A percentile compares a stretch with the other conserved stretches of the same genome.
phyloP scores from a whole-genome alignment of 805 yeast genomes.

The Allodekkera sacchari region DNA sequence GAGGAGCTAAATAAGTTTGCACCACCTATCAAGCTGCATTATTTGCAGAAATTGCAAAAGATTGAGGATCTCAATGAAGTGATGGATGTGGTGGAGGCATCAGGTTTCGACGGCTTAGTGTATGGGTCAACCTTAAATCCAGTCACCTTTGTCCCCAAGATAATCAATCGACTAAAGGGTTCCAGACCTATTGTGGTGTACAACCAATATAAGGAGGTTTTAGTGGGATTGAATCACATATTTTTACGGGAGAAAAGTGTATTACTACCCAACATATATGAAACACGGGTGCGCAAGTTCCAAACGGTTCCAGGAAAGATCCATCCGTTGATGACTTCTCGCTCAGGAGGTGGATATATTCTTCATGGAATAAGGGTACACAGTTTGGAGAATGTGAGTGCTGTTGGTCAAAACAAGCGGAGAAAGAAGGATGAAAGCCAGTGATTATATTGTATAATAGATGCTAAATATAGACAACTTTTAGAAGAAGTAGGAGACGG shows the following conservation, averaged over 20 bases:
- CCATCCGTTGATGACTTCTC: conserved; percentile 91
- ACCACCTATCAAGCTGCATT: conserved; percentile 54
- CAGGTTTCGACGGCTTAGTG: conserved; percentile 67
- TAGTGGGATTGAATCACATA: conserved; percentile 67
- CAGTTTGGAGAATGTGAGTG: conserved; percentile 56
- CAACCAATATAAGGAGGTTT: conserved; percentile 69
- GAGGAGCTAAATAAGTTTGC: conserved; percentile 50
- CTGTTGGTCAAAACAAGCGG: conserved; percentile 55
- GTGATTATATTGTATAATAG: no score
- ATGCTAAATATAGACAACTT: no score
- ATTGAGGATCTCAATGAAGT: conserved; percentile 41
- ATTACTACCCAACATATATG: conserved; percentile 75
- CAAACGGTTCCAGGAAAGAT: conserved; percentile 92
- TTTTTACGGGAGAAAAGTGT: conserved; percentile 60
- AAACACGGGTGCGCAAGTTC: conserved; percentile 74
- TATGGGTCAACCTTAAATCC: conserved; percentile 67
- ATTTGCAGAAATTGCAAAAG: conserved; percentile 55
- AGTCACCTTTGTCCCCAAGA: conserved; percentile 50
- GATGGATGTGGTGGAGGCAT: conserved; percentile 39
- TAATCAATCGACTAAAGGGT: conserved; percentile 66
- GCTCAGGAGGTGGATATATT: conserved; percentile 87
- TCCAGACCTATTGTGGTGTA: conserved; percentile 82
- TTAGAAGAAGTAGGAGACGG: conserved; percentile 6
- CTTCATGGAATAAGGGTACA: conserved; percentile 71
- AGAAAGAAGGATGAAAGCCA: conserved; percentile 12